Evolutionary conservation across 495 filamentous ascomycete species (phyloP), one percentile per base, ranked within the genome.

Genomic region (Haplographium delicatum): DNA sequence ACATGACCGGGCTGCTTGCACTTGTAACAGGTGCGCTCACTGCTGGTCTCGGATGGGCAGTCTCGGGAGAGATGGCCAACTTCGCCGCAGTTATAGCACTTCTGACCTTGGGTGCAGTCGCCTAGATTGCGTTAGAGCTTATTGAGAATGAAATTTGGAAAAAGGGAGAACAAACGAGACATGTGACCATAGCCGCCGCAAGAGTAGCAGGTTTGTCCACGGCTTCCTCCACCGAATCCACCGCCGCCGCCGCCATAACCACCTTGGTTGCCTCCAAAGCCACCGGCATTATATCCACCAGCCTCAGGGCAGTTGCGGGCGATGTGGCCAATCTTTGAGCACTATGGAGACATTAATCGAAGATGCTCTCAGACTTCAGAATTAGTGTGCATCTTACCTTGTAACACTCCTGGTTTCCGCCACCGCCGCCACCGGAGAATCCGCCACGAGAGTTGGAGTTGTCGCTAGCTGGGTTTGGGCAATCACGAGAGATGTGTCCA

Each of bases 71-170:
- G 79, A 70, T 97, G 93, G 53, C 93, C 93, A 44, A 89, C 83
- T 69, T 94, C 87, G 51, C 93, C 93, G 65, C 93, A 98, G 81
- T 97, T 97, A 83, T 98, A 98, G 83, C 93, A 98, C 78, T 97
- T 97, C 76, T 91, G 90, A 48, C 93, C 93, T 63, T 97, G 93
- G 40, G 94, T 96, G 72, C 93, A 98, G 70, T 97, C 93, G 58
- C 76, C 73, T 77, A 34, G n/a, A 16, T 46, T 10, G 33, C 13
- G 23, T 28, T 18, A 50, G 42, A 23, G 15, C 13, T 13, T 31
- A 13, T 5, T 8, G 13, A 53, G 4, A 33, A 26, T 48, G 6
- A 33, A 22, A 23, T 26, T 27, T 30, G 8, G 1, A 24, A 4
- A 35, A 3, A 30, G 34, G 10, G 2, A 9, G 26, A 19, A 54